These are phyloP conservation scores for Setaria italica DNA, from an alignment of 202 grass and related monocot genomes.

Conservation along the genomic window DNA sequence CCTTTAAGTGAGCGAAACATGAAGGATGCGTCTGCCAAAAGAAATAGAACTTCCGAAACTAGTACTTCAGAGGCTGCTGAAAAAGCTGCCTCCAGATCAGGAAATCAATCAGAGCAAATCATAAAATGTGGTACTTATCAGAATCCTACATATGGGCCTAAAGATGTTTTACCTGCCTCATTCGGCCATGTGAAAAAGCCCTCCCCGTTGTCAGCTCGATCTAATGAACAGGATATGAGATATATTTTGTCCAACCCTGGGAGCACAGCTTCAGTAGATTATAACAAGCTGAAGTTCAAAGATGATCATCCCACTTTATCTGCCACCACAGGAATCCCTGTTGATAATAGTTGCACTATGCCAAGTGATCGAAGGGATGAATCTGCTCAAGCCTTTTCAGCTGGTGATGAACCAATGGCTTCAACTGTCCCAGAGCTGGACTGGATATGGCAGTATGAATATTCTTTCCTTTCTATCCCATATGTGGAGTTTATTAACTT, in stretches of 20 bases:
- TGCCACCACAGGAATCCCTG: constrained; percentile 15
- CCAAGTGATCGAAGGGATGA: constrained; percentile 44
- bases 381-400: constrained; percentile 45
- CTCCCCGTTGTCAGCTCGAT: constrained; percentile 6
- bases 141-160: constrained; percentile 41
- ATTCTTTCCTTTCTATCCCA: constrained; percentile 32
- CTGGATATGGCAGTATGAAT: constrained; percentile 91
- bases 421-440: constrained; percentile 72
- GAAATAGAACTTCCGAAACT: constrained; percentile 47
- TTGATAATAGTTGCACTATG: constrained; percentile 15
- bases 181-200: constrained; percentile 38
- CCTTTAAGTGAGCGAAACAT: constrained; percentile 56
- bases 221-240: constrained; percentile 33
- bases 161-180: constrained; percentile 37
- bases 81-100: constrained; percentile 34
- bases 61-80: constrained; percentile 29
- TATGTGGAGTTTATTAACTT: constrained; percentile 34
- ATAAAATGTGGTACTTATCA: constrained; percentile 46
- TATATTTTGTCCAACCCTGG: constrained; percentile 25
- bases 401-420: constrained; percentile 50
- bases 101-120: constrained; percentile 51
- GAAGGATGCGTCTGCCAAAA: constrained; percentile 58
- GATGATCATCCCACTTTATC: constrained; percentile 22
- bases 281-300: constrained; percentile 31
- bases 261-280: constrained; percentile 12